Percentiles rank a stretch among this genome's conserved stretches.
Conservation (phyloP, 306 rosid genomes). For the Prunus padus region DNA sequence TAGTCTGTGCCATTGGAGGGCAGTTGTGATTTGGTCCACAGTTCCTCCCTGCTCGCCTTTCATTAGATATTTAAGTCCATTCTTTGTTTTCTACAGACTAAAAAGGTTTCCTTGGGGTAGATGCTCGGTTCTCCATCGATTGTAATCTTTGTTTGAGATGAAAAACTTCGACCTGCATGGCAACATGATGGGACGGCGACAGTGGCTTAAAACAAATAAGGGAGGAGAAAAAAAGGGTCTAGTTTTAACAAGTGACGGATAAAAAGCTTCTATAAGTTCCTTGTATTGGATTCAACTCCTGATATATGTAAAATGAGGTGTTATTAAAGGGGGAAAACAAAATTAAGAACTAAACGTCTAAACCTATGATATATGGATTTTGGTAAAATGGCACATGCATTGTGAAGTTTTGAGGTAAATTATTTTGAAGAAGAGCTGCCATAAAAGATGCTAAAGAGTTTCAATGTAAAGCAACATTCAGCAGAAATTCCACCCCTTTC, state of each 20-base stretch:
- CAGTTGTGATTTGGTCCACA: constrained; percentile 1
- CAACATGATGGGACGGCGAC: neutral
- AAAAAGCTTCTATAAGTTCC: no score
- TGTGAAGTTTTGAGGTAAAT: neutral
- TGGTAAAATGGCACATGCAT: no score
- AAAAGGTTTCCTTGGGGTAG: constrained; percentile 91
- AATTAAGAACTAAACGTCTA: neutral
- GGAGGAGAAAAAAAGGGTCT: constrained; percentile 12
- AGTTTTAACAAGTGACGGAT: no score
- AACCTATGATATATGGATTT: neutral
- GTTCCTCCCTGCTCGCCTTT: constrained; percentile 28
- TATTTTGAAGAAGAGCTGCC: neutral
- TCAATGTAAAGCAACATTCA: neutral
- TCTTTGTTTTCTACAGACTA: constrained; percentile 21
- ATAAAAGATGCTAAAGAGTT: neutral
- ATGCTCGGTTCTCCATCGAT: constrained; percentile 83
- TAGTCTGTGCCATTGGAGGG: constrained; percentile 12
- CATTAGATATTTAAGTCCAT: neutral
- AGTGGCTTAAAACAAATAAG: neutral
- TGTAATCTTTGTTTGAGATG: constrained; percentile 96
- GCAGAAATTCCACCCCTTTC: neutral
- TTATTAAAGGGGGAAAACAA: constrained; percentile 1
- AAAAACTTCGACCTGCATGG: constrained; percentile 80
- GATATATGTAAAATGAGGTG: constrained; percentile 10
- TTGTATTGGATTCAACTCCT: no score